A percentile compares a stretch with the other conserved stretches of the same genome.
Evolutionary conservation across 1,284 basidiomycete species (phyloP).

Genomic region (Rhodotorula sp.): DNA sequence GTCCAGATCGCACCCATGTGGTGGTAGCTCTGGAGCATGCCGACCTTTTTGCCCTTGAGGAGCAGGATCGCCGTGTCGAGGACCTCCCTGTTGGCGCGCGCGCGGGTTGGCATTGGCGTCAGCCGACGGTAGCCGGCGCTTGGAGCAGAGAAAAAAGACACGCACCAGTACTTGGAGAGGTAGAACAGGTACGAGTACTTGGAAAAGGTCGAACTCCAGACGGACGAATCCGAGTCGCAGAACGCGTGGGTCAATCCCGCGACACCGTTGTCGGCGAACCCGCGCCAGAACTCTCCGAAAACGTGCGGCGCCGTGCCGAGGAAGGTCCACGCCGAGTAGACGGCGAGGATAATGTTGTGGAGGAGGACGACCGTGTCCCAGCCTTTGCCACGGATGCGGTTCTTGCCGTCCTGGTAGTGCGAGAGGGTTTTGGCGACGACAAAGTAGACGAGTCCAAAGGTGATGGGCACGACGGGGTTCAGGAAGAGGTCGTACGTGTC

Average conservation of each 20-base stretch:
- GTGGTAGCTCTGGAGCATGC: constrained; percentile 38
- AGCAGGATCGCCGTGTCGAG: constrained; percentile 49
- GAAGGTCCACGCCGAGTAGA: constrained; percentile 46
- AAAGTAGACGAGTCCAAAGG: constrained; percentile 37
- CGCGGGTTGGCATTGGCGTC: background rate
- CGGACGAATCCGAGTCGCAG: constrained; percentile 48
- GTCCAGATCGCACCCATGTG: constrained; percentile 43
- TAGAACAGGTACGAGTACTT: constrained; percentile 48
- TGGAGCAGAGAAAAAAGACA: too few relatives aligned
- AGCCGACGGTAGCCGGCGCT: too few relatives aligned
- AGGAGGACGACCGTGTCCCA: constrained; percentile 44
- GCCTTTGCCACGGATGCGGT: constrained; percentile 40
- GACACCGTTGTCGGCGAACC: constrained; percentile 13
- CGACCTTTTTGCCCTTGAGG: constrained; percentile 49
- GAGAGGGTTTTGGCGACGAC: constrained; percentile 30
- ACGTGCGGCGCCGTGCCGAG: constrained; percentile 35
- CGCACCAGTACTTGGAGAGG: constrained; percentile 46
- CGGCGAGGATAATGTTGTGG: constrained; percentile 48
- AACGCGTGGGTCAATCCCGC: constrained; percentile 46
- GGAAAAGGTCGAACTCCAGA: constrained; percentile 44
- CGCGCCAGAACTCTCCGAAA: constrained; percentile 28
- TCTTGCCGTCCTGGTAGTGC: constrained; percentile 41
- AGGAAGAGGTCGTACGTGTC: constrained; percentile 12
- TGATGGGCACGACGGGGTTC: constrained; percentile 30
- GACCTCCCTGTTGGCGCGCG: background rate